Evolutionary conservation across 345 rosid species (phyloP).

Genomic region (Boechera retrofracta): DNA sequence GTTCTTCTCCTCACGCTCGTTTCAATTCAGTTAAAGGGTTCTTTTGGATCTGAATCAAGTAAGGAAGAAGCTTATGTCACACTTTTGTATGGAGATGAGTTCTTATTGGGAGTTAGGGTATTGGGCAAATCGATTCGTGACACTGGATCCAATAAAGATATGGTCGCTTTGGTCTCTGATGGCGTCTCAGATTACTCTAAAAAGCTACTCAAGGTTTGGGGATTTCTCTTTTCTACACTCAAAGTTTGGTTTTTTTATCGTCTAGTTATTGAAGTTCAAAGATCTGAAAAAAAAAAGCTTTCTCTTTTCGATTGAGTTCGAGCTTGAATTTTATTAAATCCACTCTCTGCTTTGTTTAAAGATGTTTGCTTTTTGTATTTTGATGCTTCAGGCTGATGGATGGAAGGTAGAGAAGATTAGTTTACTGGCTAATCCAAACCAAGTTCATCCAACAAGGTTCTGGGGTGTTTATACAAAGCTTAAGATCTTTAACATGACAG

Average conservation of each 20-base stretch:
- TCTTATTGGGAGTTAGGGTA: conserved; percentile 91
- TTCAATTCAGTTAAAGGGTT: conserved; percentile 46
- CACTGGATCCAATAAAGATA: conserved; percentile 77
- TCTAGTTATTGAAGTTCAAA: background rate
- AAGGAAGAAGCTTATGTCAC: conserved; percentile 74
- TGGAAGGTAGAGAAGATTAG: conserved; percentile 93
- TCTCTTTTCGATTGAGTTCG: background rate
- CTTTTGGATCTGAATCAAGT: conserved; percentile 52
- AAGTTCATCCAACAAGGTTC: conserved; percentile 81
- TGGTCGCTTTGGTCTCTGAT: conserved; percentile 92
- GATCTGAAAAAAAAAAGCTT: conserved; percentile 11
- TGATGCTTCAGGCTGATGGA: conserved; percentile 74
- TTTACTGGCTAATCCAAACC: conserved; percentile 86
- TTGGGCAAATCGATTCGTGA: conserved; percentile 88
- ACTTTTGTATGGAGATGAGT: conserved; percentile 93
- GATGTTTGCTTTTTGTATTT: conserved; percentile 12
- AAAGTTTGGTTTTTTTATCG: conserved; percentile 41
- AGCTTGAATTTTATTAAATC: background rate
- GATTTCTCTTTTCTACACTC: conserved; percentile 33
- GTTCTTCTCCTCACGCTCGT: conserved; percentile 41
- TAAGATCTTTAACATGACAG: conserved; percentile 89
- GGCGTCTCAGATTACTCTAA: conserved; percentile 83
- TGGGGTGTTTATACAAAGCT: conserved; percentile 99
- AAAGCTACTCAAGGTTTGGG: conserved; percentile 62
- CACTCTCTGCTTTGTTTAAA: background rate